Evolutionary conservation across 352 stramenopile genomes (phyloP), one percentile per base, ranked within the genome.

Genomic region (Nothophytophthora sp.): DNA sequence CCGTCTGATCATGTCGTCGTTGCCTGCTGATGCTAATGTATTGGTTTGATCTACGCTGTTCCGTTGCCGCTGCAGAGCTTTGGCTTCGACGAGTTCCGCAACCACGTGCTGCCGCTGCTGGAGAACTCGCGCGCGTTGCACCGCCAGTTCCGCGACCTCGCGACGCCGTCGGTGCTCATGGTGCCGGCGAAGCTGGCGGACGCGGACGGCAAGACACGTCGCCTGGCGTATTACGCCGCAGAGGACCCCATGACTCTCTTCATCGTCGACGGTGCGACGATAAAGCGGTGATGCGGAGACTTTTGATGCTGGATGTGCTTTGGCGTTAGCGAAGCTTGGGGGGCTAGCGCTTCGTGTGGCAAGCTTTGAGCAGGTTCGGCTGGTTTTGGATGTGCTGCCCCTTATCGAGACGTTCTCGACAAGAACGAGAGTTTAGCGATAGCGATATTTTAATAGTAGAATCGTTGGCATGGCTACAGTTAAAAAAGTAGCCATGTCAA

Each of bases 41-140:
- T n/a, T n/a, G n/a, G n/a, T n/a, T n/a, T 65, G 13, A 33, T 51
- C 7, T 51, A 2, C 12, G 20, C 15, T 49, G 28, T 13, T 35
- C n/a, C n/a, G n/a, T n/a, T 48, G 27, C 9, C 33, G 22, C 45
- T 20, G 22, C 39, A 92, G 81, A 79, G 66, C 40, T 60, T 85
- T 37, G 82, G 82, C 1, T 90, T 90, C 54, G 77, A 92, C 13
- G 79, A 92, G 43, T 90, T 92, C 42, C 76, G 65, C 30, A 81
- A 68, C 34, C 82, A 90, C 38, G 50, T 90, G 23, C 37, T 74
- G 27, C 82, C 82, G 6, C 63, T 90, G 41, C 67, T 92, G 27
- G 63, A 78, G 33, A 60, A 60, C 18, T 92, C 82, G 22, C 68
- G 82, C 16, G 23, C 44, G 4, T 49, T 92, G 13, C 70, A 76